These are phyloP conservation scores for Talaromyces pinophilus DNA, from an alignment of 2,329 filamentous ascomycete species.

Conservation along the genomic window DNA sequence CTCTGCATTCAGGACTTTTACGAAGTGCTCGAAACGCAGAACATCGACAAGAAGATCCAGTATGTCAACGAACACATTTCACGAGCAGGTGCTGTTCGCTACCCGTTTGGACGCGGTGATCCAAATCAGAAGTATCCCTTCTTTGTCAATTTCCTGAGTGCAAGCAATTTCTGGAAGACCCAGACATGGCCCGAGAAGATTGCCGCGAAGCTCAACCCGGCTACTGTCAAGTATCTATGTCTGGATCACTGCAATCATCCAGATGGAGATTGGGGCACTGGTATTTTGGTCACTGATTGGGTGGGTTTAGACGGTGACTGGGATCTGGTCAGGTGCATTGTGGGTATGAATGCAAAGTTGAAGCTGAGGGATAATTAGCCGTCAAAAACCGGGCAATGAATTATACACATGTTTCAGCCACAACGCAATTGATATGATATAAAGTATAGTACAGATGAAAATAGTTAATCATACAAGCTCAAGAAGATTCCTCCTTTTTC, in stretches of 20 bases:
- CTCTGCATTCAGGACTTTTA: constrained; percentile 94
- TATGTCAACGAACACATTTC: constrained; percentile 74
- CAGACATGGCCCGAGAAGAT: constrained; percentile 93
- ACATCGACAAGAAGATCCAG: constrained; percentile 78
- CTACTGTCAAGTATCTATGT: constrained; percentile 62
- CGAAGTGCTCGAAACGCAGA: constrained; percentile 72
- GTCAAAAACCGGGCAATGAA: neutral
- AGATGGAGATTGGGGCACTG: constrained; percentile 73
- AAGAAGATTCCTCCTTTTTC: constrained; percentile 34
- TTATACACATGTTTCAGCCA: neutral
- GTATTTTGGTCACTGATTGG: constrained; percentile 91
- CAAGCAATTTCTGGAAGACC: constrained; percentile 90
- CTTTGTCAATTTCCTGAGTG: constrained; percentile 87
- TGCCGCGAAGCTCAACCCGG: constrained; percentile 82
- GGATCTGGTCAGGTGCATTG: constrained; percentile 83
- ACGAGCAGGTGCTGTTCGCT: constrained; percentile 61
- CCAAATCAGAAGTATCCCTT: constrained; percentile 61
- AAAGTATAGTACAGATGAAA: constrained; percentile 35
- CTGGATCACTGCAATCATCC: constrained; percentile 50
- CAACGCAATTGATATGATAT: constrained; percentile 27
- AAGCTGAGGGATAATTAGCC: constrained; percentile 31
- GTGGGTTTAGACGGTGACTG: constrained; percentile 84
- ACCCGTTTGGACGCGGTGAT: constrained; percentile 46
- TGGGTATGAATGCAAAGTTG: constrained; percentile 81
- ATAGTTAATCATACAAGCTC: constrained; percentile 19